Evolutionary conservation across 306 rosid genomes (phyloP), one percentile per base, ranked within the genome.

Genomic region (Acacia crassicarpa): DNA sequence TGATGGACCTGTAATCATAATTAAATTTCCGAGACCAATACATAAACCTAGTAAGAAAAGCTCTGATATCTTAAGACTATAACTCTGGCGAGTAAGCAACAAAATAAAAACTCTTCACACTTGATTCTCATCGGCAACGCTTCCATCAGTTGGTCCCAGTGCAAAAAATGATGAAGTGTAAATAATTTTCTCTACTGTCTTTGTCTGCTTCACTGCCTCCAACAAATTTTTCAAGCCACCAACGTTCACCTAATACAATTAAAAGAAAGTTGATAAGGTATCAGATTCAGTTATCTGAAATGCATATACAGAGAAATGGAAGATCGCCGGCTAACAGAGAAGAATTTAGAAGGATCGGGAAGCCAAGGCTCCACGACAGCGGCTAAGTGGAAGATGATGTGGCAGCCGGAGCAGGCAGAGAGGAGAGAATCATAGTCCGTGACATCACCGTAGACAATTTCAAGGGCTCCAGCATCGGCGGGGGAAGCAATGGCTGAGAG

Each of bases 281-380:
- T 62, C 35, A 59, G 14, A 46, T 41, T 78, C 35, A 20, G 14
- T 71, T 1, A 43, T 22, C 27, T 15, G 45, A 72, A 58, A 17
- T 16, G 49, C 12, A 43, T 20, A 25, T 78, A 75, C 7, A 44
- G 32, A 35, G 43, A 7, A 72, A 40, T 2, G 17, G 49, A 49
- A n/a, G 46, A 44, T 27, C 14, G 46, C 0, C 76, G 14, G 25
- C 80, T 89, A 83, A 95, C 97, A 19, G 92, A 61, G 85, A 82
- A 45, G 86, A 93, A 86, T 75, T 86, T 88, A 62, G 97, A 89
- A 75, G 98, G 96, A 77, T 92, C 93, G 17, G 99, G 98, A 65
- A 93, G 97, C 99, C 99, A 95, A 48, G 97, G 97, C 80, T 95
- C 99, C 78, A 95, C 99, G 14, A 95, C 46, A 15, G 96, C 99